Evolutionary conservation across 768 basidiomycete species (phyloP), one percentile per base, ranked within the genome.

Genomic region (Macrolepiota fuliginosa): DNA sequence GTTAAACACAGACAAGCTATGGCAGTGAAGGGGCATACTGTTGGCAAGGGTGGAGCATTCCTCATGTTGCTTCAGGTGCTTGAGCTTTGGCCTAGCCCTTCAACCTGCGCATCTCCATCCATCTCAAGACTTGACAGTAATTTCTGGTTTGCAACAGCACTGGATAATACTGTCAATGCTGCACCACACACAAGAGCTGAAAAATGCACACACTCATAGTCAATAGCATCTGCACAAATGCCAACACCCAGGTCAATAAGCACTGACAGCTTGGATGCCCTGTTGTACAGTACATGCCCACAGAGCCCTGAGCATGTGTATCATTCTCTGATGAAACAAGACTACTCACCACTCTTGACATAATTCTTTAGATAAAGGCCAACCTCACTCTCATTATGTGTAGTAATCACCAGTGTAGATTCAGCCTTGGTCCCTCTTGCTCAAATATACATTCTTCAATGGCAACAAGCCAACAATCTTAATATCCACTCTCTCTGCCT

Each of bases 61-160:
- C 73, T 98, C 96, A n/a, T 96, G 83, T 66, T 79, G 76, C 77
- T 95, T 93, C 63, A 99, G 83, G 76, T 96, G 98, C 7, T 84
- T 84, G 79, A 98, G 81, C 75, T 99, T 95, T 93, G 37, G 95
- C 91, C 13, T 98, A 73, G 0, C 94, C 96, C 73, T 99, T 97
- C 2, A 99, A 81, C 70, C 98, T 98, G 42, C 95, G 87, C 96
- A 98, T 98, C 74, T 98, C 97, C 0, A n/a, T n/a, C n/a, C n/a
- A 93, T 96, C 76, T 99, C 97, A 19, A 99, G 84, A 0, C 91
- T 91, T 5, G 94, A 97, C 0, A 98, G 80, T 0, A 92, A 95
- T 73, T 99, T 96, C 73, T 98, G 96, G 76, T 97, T 98, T 9
- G 97, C 97, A 72, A 98, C 98, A 25, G 97, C 97, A 68, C 95